phyloP scores from a whole-genome alignment of 345 rosid species.

The Microcos paniculata region DNA sequence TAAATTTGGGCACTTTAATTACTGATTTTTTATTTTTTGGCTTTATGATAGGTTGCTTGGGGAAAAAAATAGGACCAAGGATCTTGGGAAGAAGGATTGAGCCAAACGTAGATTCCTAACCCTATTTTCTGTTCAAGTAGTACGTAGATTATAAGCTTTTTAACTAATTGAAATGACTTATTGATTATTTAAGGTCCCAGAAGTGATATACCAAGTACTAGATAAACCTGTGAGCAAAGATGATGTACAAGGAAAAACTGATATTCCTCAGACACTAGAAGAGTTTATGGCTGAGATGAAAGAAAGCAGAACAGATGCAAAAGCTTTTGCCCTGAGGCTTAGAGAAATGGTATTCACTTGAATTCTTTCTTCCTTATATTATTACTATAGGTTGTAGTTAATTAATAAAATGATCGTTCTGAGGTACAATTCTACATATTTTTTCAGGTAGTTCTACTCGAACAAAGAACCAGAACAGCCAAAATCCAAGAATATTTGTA shows the following conservation, averaged over 20 bases:
- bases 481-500: conserved; percentile 91
- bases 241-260: conserved; percentile 67
- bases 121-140: neutral
- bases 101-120: conserved; percentile 49
- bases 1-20: neutral
- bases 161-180: conserved; percentile 5
- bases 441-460: conserved; percentile 63
- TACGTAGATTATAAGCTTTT: neutral
- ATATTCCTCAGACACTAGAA: conserved; percentile 77
- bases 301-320: conserved; percentile 60
- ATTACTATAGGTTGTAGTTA: neutral
- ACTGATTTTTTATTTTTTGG: neutral
- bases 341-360: conserved; percentile 67
- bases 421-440: too few relatives aligned
- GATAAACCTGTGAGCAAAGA: conserved; percentile 59
- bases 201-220: conserved; percentile 70
- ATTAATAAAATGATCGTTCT: neutral
- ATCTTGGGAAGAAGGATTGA: conserved; percentile 67
- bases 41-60: conserved; percentile 68
- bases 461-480: conserved; percentile 88
- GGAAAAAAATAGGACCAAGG: conserved; percentile 79
- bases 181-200: conserved; percentile 62
- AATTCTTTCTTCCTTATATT: neutral
- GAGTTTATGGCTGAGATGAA: conserved; percentile 75
- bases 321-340: conserved; percentile 79